Evolutionary conservation across 2,329 filamentous ascomycete genomes (phyloP).

Genomic region (Diaporthe caulivora): DNA sequence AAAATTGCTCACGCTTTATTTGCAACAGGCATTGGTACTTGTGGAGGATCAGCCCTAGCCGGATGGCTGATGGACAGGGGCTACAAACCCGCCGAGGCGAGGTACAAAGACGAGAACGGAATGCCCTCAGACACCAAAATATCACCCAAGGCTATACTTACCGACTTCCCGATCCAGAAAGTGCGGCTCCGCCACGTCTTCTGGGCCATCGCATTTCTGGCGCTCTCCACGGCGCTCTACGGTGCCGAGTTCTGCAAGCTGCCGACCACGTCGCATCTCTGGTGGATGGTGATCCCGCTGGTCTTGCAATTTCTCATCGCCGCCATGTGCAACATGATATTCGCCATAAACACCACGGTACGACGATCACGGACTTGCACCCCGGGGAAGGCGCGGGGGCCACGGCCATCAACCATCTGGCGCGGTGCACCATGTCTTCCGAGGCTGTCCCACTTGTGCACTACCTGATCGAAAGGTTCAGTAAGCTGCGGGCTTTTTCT

Average conservation of each 20-base stretch:
- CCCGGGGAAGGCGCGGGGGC: slow-evolving; percentile 48
- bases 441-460: slow-evolving; percentile 43
- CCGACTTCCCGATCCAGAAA: slow-evolving; percentile 37
- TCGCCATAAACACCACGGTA: slow-evolving; percentile 50
- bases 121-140: neutral
- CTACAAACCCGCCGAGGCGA: slow-evolving; percentile 38
- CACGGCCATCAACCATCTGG: slow-evolving; percentile 52
- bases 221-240: slow-evolving; percentile 50
- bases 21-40: slow-evolving; percentile 49
- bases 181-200: slow-evolving; percentile 54
- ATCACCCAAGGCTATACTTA: neutral
- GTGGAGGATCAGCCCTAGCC: slow-evolving; percentile 45
- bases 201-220: slow-evolving; percentile 53
- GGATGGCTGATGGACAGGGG: slow-evolving; percentile 49
- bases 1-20: slow-evolving; percentile 34
- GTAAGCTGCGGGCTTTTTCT: slow-evolving; percentile 35
- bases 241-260: slow-evolving; percentile 39
- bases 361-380: slow-evolving; percentile 50
- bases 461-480: slow-evolving; percentile 35
- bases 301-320: slow-evolving; percentile 51
- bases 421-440: slow-evolving; percentile 47
- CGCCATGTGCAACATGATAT: slow-evolving; percentile 51
- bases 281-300: slow-evolving; percentile 46
- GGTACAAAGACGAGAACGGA: slow-evolving; percentile 3
- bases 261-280: slow-evolving; percentile 29